These are phyloP conservation scores for Lentinula novae-zelandiae DNA, from an alignment of 1,284 basidiomycete species.

Conservation along the genomic window DNA sequence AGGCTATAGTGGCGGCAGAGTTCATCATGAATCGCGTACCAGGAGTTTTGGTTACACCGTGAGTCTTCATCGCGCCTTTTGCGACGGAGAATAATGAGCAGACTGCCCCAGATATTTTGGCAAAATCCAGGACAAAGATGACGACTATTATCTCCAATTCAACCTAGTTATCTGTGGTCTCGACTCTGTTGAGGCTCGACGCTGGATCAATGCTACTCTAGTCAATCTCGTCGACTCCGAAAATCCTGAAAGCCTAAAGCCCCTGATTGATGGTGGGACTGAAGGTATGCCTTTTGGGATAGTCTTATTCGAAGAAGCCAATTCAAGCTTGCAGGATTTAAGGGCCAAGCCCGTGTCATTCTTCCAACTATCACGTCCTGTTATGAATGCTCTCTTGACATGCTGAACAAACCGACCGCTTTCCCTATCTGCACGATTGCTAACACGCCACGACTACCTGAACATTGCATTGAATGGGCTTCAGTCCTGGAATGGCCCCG, in stretches of 20 bases:
- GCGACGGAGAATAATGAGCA: slow-evolving; percentile 15
- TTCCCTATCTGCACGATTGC: slow-evolving; percentile 99
- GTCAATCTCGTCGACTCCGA: slow-evolving; percentile 92
- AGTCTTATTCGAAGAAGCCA: background rate
- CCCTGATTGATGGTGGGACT: slow-evolving; percentile 98
- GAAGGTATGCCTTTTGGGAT: slow-evolving; percentile 61
- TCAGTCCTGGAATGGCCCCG: slow-evolving; percentile 99
- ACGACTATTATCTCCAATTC: slow-evolving; percentile 97
- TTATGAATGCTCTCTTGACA: slow-evolving; percentile 98
- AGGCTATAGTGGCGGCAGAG: slow-evolving; percentile 91
- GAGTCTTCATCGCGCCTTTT: slow-evolving; percentile 27
- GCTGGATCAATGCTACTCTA: slow-evolving; percentile 99
- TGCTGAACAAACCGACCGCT: slow-evolving; percentile 95
- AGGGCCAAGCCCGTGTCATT: slow-evolving; percentile 97
- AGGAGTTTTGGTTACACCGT: slow-evolving; percentile 93
- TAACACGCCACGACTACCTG: slow-evolving; percentile 95
- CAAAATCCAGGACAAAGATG: slow-evolving; percentile 97
- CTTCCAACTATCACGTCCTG: slow-evolving; percentile 94
- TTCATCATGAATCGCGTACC: slow-evolving; percentile 95
- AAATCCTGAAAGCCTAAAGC: slow-evolving; percentile 90
- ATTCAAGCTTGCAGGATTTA: slow-evolving; percentile 69
- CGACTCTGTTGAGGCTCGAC: slow-evolving; percentile 94
- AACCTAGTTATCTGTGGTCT: slow-evolving; percentile 96
- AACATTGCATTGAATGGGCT: slow-evolving; percentile 99
- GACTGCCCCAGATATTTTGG: slow-evolving; percentile 75